phyloP scores from a whole-genome alignment of 345 rosid genomes.

The Cardamine resedifolia region DNA sequence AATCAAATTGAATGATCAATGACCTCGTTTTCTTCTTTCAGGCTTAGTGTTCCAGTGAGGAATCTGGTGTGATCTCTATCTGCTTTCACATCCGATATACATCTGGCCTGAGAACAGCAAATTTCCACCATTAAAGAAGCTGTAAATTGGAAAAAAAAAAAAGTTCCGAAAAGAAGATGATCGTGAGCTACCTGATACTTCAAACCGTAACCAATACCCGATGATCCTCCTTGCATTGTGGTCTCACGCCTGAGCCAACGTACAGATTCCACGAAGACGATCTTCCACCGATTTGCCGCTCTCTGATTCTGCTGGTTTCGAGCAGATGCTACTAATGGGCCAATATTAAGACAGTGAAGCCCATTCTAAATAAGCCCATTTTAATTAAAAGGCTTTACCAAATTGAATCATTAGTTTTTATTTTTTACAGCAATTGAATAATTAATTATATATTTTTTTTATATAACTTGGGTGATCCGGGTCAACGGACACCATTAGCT shows the following conservation, averaged over 20 bases:
- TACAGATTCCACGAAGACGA: constrained; percentile 20
- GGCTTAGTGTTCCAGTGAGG: constrained; percentile 85
- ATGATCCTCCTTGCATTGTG: constrained; percentile 82
- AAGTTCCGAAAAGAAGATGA: background rate
- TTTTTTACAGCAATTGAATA: background rate
- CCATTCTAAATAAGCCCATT: background rate
- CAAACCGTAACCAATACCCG: constrained; percentile 89
- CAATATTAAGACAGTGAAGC: background rate
- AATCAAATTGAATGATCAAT: background rate
- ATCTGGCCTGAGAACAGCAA: constrained; percentile 60
- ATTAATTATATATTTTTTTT: too few relatives aligned
- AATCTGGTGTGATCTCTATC: constrained; percentile 93
- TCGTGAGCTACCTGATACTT: constrained; percentile 68
- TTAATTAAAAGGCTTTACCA: background rate
- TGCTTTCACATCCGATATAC: constrained; percentile 89
- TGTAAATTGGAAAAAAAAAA: background rate
- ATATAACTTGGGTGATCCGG: too few relatives aligned
- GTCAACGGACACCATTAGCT: too few relatives aligned
- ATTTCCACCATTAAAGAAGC: constrained; percentile 3
- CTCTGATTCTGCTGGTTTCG: constrained; percentile 4
- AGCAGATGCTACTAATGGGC: constrained; percentile 16
- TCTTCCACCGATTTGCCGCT: constrained; percentile 28
- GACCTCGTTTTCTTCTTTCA: constrained; percentile 93
- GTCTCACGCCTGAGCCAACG: constrained; percentile 23
- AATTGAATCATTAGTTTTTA: background rate